A percentile compares a stretch with the other conserved stretches of the same genome.
Evolutionary conservation across 1,284 basidiomycete genomes (phyloP).

Genomic region (Pterulicium gracile): DNA sequence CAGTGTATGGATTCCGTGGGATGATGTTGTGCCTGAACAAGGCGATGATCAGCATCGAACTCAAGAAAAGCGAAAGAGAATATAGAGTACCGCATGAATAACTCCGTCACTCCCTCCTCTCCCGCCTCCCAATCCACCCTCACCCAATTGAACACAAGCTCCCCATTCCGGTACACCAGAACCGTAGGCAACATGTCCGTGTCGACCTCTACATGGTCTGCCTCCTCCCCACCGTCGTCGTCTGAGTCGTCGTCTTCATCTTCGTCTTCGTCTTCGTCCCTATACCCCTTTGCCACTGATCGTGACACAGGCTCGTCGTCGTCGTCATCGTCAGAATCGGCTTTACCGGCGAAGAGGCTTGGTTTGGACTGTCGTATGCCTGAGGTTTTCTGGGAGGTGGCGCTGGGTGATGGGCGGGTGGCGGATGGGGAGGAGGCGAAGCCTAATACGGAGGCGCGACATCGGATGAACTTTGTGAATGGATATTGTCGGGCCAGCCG

Average conservation of each 20-base stretch:
- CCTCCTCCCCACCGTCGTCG: constrained; percentile 15
- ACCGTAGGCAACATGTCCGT: constrained; percentile 77
- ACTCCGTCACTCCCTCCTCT: constrained; percentile 50
- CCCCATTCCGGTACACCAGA: constrained; percentile 73
- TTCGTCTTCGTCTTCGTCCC: constrained; percentile 20
- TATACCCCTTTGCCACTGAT: constrained; percentile 8
- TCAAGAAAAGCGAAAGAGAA: constrained; percentile 3
- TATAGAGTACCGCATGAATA: constrained; percentile 43
- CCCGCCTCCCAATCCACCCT: constrained; percentile 79
- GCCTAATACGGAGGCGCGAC: constrained; percentile 64
- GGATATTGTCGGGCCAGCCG: constrained; percentile 60
- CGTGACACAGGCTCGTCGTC: constrained; percentile 24
- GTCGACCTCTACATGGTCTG: constrained; percentile 51
- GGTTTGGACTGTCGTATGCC: constrained; percentile 10
- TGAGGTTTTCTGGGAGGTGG: constrained; percentile 10
- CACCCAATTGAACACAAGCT: constrained; percentile 75
- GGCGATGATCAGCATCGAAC: background rate
- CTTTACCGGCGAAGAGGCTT: constrained; percentile 8
- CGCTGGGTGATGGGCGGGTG: constrained; percentile 9
- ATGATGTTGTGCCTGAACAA: background rate
- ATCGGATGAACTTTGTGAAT: constrained; percentile 70
- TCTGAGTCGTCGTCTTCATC: constrained; percentile 27
- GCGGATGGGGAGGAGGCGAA: constrained; percentile 43
- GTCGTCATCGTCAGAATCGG: constrained; percentile 27
- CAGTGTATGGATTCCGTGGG: background rate